These are phyloP conservation scores for Claviceps cyperi DNA, from an alignment of 2,329 filamentous ascomycete genomes.

Conservation along the genomic window DNA sequence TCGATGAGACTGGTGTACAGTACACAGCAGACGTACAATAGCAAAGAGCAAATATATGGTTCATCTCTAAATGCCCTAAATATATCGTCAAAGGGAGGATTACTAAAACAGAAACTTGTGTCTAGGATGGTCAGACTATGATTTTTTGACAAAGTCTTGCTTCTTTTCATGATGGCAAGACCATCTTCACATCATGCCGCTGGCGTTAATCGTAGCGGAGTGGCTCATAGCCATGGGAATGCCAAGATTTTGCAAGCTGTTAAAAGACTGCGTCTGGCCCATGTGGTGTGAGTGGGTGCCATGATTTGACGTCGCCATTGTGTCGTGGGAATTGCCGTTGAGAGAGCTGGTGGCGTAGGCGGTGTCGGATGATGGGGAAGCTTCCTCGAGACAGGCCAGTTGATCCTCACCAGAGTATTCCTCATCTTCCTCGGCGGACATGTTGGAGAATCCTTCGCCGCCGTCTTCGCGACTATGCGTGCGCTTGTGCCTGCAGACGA, in stretches of 20 bases:
- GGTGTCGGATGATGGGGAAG: conserved; percentile 57
- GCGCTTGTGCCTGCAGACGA: conserved; percentile 60
- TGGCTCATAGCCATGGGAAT: conserved; percentile 52
- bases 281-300: conserved; percentile 8
- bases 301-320: conserved; percentile 7
- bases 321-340: conserved; percentile 26
- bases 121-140: background rate
- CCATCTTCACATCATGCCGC: conserved; percentile 27
- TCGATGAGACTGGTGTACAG: background rate
- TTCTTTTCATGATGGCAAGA: background rate
- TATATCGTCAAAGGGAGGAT: conserved; percentile 5
- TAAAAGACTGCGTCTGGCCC: conserved; percentile 26
- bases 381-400: conserved; percentile 64
- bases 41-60: background rate
- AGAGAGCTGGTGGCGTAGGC: conserved; percentile 44
- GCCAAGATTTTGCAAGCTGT: conserved; percentile 45
- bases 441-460: conserved; percentile 40
- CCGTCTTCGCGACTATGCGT: conserved; percentile 53
- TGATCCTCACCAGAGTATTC: conserved; percentile 73
- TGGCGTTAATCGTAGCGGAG: conserved; percentile 30
- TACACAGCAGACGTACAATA: no score
- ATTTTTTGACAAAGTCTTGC: background rate
- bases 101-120: conserved; percentile 3
- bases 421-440: conserved; percentile 75
- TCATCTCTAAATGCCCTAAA: conserved; percentile 1